Percentiles rank a stretch among this genome's conserved stretches.
phyloP scores from a whole-genome alignment of 2,329 filamentous ascomycete species.

The Blastomyces parvus region DNA sequence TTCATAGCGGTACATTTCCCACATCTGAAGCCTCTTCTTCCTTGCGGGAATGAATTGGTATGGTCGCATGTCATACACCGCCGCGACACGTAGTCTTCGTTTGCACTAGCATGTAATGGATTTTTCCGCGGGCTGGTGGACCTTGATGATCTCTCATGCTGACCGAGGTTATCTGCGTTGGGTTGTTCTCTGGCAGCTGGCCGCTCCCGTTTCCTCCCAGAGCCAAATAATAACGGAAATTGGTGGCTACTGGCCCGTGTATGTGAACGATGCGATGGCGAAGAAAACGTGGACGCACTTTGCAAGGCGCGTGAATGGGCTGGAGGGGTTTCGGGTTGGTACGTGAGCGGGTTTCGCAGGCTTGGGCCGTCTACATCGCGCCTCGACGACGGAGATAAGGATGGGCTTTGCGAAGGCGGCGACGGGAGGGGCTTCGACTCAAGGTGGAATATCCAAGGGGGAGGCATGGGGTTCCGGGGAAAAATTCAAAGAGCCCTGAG shows the following conservation, averaged over 20 bases:
- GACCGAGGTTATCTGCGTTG: neutral
- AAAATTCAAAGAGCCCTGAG: neutral
- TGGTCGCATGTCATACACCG: conserved; percentile 81
- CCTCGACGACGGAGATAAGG: neutral
- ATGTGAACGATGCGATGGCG: conserved; percentile 32
- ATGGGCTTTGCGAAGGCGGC: neutral
- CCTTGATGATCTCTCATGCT: conserved; percentile 10
- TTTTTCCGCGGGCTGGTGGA: conserved; percentile 34
- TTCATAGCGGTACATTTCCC: conserved; percentile 79
- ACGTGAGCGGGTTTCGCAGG: neutral
- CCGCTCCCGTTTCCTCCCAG: conserved; percentile 4
- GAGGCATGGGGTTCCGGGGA: neutral
- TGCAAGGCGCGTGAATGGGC: neutral
- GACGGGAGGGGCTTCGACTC: conserved; percentile 4
- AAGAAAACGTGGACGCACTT: neutral
- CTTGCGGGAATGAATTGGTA: conserved; percentile 66
- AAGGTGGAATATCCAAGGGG: neutral
- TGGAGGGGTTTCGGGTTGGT: neutral
- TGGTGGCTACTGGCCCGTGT: conserved; percentile 69
- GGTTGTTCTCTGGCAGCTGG: neutral
- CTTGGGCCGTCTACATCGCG: neutral
- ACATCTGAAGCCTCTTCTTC: conserved; percentile 67
- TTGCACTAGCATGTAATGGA: conserved; percentile 27
- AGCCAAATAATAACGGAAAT: conserved; percentile 60
- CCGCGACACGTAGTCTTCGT: conserved; percentile 56